Percentiles rank a stretch among this genome's conserved stretches.
Conservation (phyloP, 805 yeast genomes). For the Tetrapisispora arboricola region DNA sequence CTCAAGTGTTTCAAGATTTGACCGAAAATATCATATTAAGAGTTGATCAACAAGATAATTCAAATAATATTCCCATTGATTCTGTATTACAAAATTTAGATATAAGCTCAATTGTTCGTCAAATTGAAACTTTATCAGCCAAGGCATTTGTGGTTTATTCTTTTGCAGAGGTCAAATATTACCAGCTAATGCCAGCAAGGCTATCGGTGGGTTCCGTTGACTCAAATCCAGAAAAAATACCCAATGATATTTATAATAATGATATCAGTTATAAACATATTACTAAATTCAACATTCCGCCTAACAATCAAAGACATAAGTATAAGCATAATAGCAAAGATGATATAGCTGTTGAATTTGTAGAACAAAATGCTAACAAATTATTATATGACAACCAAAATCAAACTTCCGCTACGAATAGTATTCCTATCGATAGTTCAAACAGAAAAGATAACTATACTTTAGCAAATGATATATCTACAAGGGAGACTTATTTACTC, state of each 20-base stretch:
- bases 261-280: constrained; percentile 8
- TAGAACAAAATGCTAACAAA: constrained; percentile 5
- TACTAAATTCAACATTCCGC: neutral
- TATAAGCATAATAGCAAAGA: neutral
- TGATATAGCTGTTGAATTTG: constrained; percentile 29
- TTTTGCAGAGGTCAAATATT: constrained; percentile 84
- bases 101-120: constrained; percentile 28
- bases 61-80: neutral
- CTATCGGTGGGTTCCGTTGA: neutral
- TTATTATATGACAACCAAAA: neutral
- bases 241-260: constrained; percentile 31
- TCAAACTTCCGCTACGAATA: neutral
- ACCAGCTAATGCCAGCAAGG: constrained; percentile 59
- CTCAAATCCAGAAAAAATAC: neutral
- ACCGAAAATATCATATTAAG: constrained; percentile 26
- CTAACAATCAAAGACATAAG: neutral
- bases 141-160: constrained; percentile 82
- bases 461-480: constrained; percentile 35
- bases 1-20: constrained; percentile 23
- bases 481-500: constrained; percentile 43
- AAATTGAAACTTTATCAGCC: constrained; percentile 69
- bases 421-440: neutral
- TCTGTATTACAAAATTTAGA: constrained; percentile 4
- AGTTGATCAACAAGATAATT: constrained; percentile 12
- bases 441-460: constrained; percentile 4